Base-by-base conservation (phyloP, 169 alveolate species). In the Eimeria necatrix region DNA sequence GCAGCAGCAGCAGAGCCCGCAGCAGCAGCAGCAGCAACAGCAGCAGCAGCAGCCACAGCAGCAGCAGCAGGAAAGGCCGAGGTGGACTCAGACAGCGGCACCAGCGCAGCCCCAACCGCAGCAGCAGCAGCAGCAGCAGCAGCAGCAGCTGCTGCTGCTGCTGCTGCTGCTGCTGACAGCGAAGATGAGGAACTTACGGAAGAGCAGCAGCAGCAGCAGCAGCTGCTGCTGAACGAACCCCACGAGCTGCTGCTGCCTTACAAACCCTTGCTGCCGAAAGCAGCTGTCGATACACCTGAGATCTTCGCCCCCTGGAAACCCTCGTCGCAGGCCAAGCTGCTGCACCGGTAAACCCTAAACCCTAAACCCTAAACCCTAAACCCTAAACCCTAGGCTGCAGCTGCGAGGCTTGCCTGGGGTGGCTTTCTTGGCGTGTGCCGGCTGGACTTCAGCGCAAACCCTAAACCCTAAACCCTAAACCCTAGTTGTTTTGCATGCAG, bases 101-200 rank as follows among this genome's bases (percentile, higher is more conserved):
- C 59, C 86, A 51, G 32, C 9, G 56, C 4, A 26, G 86, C n/a
- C n/a, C n/a, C n/a, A n/a, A n/a, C n/a, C n/a, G n/a, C n/a, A n/a
- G n/a, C n/a, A n/a, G n/a, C 68, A 22, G 61, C 86, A 74, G 86
- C 86, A 74, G 86, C 61, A 74, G 86, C 83, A 71, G 49, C 86
- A 74, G 86, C 86, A 74, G 86, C 86, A 51, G 60, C 78, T n/a
- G 78, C 78, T 5, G 78, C 78, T 68, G 78, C 78, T 5, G n/a
- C n/a, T n/a, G n/a, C n/a, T n/a, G n/a, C n/a, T n/a, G n/a, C n/a
- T n/a, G 78, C 14, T 4, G 89, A 51, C 41, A 52, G 89, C 48
- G 89, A 80, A 20, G 89, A 80, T 10, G 85, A 74, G 59, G 85
- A 26, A 0, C 59, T 74, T 7, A 8, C 60, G 26, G 59, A 4